phyloP scores from a whole-genome alignment of 2,329 filamentous ascomycete genomes.

The Myriosclerotinia duriaeana region DNA sequence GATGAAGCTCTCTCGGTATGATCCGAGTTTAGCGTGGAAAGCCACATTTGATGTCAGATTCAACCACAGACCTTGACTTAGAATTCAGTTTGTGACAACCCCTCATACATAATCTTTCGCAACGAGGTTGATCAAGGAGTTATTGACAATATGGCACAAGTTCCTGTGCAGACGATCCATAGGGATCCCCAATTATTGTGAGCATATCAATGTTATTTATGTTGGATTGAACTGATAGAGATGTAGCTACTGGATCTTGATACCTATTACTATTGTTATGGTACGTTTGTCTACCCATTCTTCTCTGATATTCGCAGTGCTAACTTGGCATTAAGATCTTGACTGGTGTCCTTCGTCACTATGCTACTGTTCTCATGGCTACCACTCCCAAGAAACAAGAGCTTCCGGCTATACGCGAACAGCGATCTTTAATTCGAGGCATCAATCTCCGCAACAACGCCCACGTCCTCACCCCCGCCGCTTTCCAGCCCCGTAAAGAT shows the following conservation, averaged over 20 bases:
- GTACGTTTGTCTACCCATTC: conserved; percentile 45
- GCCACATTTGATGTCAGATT: conserved; percentile 34
- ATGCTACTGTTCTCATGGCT: conserved; percentile 77
- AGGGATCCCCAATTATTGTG: conserved; percentile 98
- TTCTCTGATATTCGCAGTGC: neutral
- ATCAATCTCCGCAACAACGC: conserved; percentile 82
- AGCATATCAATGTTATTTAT: conserved; percentile 42
- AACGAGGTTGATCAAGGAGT: neutral
- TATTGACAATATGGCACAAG: conserved; percentile 70
- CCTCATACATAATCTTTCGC: conserved; percentile 12
- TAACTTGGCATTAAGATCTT: conserved; percentile 59
- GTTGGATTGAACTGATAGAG: conserved; percentile 34
- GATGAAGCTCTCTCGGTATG: conserved; percentile 27
- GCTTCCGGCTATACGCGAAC: conserved; percentile 75
- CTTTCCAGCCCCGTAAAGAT: conserved; percentile 79
- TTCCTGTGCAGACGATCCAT: conserved; percentile 91
- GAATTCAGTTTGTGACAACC: conserved; percentile 16
- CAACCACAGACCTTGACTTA: conserved; percentile 7
- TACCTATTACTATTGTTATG: conserved; percentile 98
- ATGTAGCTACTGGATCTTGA: conserved; percentile 93
- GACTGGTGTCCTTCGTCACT: conserved; percentile 93
- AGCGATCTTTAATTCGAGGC: conserved; percentile 79
- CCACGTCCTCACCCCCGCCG: conserved; percentile 71
- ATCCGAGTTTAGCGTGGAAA: conserved; percentile 32
- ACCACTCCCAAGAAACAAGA: conserved; percentile 53